A percentile compares a stretch with the other conserved stretches of the same genome.
phyloP scores from a whole-genome alignment of 2,329 filamentous ascomycete genomes.

The Lasiodiplodia citricola region DNA sequence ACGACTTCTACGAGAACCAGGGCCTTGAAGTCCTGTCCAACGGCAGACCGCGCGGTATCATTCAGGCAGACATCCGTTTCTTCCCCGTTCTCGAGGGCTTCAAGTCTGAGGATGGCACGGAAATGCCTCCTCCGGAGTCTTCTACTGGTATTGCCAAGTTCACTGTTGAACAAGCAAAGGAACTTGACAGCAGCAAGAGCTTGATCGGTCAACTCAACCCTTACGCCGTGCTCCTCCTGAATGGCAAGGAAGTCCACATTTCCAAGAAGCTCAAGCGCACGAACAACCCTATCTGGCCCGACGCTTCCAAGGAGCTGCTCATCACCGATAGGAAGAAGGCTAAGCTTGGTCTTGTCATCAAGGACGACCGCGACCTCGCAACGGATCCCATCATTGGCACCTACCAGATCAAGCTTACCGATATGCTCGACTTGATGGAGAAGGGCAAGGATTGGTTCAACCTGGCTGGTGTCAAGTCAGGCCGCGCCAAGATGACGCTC shows the following conservation, averaged over 20 bases:
- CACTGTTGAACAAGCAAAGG: slow-evolving; percentile 94
- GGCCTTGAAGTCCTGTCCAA: slow-evolving; percentile 82
- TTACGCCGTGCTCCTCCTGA: slow-evolving; percentile 85
- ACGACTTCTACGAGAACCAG: slow-evolving; percentile 81
- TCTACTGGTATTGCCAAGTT: slow-evolving; percentile 95
- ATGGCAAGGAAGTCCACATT: slow-evolving; percentile 86
- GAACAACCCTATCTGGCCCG: slow-evolving; percentile 95
- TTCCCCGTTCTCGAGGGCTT: slow-evolving; percentile 85
- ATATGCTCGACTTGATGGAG: slow-evolving; percentile 87
- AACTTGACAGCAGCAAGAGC: slow-evolving; percentile 90
- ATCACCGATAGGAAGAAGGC: slow-evolving; percentile 92
- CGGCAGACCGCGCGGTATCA: slow-evolving; percentile 79
- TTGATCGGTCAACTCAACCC: slow-evolving; percentile 89
- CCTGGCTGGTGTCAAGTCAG: slow-evolving; percentile 77
- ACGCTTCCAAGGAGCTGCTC: slow-evolving; percentile 90
- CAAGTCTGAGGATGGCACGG: slow-evolving; percentile 75
- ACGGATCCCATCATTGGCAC: slow-evolving; percentile 85
- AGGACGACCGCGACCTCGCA: slow-evolving; percentile 88
- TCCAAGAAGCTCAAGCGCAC: slow-evolving; percentile 95
- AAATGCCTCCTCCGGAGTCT: slow-evolving; percentile 81
- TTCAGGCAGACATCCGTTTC: slow-evolving; percentile 86
- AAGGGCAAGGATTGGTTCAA: slow-evolving; percentile 98
- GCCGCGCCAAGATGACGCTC: slow-evolving; percentile 86
- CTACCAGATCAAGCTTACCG: slow-evolving; percentile 94
- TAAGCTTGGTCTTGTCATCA: slow-evolving; percentile 89